Evolutionary conservation across 2,329 filamentous ascomycete genomes (phyloP), one percentile per base, ranked within the genome.

Genomic region (Tolypocladium nubicola): DNA sequence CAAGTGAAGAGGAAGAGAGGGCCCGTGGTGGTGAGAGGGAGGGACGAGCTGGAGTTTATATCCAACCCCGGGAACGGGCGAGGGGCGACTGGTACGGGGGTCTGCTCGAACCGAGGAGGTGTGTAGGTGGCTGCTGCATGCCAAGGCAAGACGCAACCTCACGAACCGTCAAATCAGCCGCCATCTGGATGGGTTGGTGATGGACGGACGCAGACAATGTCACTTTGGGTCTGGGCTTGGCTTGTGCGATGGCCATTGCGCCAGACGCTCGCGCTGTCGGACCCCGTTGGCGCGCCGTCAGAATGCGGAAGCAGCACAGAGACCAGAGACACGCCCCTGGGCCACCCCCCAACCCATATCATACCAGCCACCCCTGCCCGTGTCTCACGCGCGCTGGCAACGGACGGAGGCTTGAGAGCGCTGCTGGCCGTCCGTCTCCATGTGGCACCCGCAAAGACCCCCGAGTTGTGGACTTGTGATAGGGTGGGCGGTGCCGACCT

Each of bases 31-130:
- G 35, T 13, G 7, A 43, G 47, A 23, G 37, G 40, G 26, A 39
- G 35, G 43, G 53, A 49, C 4, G 49, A n/a, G 55, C 37, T 13
- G 53, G 39, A 43, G 59, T 53, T 58, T 60, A 60, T 60, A 60
- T 57, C 52, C n/a, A 49, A 14, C 16, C 23, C 45, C 11, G 4
- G 39, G 38, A 2, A 23, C 16, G 13, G 33, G 52, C 38, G 21
- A 39, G 52, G 33, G 35, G 26, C 14, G 52, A 16, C 35, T 16
- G 35, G 33, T 21, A 40, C 41, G 38, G 37, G 45, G 45, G 30
- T 9, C 4, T 19, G 38, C 14, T 39, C 16, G 14, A 19, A 39
- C 19, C 16, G 38, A 39, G 13, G 38, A 39, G 23, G 52, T 53
- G 35, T 39, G 33, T 11, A 10, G 38, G 35, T 33, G 21, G 52